A percentile compares a stretch with the other conserved stretches of the same genome.
phyloP scores from a whole-genome alignment of 768 basidiomycete genomes.

The Cystobasidium ongulense region DNA sequence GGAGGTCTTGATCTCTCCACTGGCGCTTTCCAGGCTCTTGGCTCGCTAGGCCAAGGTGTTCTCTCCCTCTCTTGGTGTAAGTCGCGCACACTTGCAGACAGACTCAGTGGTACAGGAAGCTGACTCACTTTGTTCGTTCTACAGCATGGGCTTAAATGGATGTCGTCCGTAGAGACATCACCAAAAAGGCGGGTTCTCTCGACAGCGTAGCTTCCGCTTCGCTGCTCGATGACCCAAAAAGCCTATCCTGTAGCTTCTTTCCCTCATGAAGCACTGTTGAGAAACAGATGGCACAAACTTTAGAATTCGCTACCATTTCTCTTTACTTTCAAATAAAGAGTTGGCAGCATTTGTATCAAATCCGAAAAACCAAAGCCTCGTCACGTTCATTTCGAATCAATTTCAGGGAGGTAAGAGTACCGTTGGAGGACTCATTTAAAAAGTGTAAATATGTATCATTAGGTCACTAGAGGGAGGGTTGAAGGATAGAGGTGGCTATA shows the following conservation, averaged over 20 bases:
- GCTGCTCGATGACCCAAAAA: neutral
- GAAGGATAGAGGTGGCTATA: neutral
- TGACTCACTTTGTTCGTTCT: neutral
- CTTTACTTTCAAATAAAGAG: neutral
- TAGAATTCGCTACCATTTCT: neutral
- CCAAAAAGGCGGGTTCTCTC: neutral
- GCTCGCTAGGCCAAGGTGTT: constrained; percentile 51
- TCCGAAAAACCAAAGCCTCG: neutral
- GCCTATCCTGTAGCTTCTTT: neutral
- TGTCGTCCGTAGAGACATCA: neutral
- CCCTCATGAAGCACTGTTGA: neutral
- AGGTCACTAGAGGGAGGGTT: neutral
- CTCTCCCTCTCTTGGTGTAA: constrained; percentile 48
- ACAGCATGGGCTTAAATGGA: constrained; percentile 3
- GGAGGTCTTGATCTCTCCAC: constrained; percentile 49
- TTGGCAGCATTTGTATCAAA: neutral
- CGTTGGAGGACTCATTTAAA: neutral
- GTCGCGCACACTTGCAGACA: neutral
- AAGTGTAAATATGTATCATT: neutral
- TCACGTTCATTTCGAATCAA: neutral
- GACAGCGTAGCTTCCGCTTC: neutral
- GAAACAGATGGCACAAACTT: too few relatives aligned
- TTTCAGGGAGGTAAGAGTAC: neutral
- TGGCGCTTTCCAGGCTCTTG: constrained; percentile 60
- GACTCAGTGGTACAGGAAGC: neutral